Conservation (phyloP, 106 monocot species). For the Dendrobium nobile region DNA sequence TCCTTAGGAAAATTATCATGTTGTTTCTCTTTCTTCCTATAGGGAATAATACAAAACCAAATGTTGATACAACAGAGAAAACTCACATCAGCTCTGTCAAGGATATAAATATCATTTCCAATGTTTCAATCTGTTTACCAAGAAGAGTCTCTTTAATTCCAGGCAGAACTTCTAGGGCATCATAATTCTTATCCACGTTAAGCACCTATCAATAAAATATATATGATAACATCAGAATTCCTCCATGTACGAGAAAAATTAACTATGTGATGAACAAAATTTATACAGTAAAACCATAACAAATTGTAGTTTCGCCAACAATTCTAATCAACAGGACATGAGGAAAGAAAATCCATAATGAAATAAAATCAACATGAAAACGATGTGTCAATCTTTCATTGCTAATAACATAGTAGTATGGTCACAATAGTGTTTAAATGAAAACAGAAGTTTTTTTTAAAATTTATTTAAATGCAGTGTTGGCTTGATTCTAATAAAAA, state of each 20-base stretch:
- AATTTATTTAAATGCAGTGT: background rate
- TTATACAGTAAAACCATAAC: background rate
- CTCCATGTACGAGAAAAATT: background rate
- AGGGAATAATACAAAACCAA: background rate
- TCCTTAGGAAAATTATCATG: background rate
- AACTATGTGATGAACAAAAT: background rate
- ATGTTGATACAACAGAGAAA: background rate
- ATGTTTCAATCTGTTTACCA: conserved; percentile 60
- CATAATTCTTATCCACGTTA: conserved; percentile 57
- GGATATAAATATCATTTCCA: conserved; percentile 43
- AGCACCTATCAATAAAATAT: conserved; percentile 35
- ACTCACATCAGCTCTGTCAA: conserved; percentile 64
- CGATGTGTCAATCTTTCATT: background rate
- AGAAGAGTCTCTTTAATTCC: conserved; percentile 47
- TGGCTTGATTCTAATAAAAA: background rate
- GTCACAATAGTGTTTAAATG: background rate
- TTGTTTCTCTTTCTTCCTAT: background rate
- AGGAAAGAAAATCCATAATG: background rate
- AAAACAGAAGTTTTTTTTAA: background rate
- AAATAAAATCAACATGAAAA: background rate
- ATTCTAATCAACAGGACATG: background rate
- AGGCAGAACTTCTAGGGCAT: conserved; percentile 33
- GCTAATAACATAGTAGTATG: background rate
- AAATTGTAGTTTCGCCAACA: background rate
- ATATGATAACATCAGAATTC: background rate